A percentile compares a stretch with the other conserved stretches of the same genome.
phyloP scores from a whole-genome alignment of 2,329 filamentous ascomycete genomes.

The Sporothrix curviconia region DNA sequence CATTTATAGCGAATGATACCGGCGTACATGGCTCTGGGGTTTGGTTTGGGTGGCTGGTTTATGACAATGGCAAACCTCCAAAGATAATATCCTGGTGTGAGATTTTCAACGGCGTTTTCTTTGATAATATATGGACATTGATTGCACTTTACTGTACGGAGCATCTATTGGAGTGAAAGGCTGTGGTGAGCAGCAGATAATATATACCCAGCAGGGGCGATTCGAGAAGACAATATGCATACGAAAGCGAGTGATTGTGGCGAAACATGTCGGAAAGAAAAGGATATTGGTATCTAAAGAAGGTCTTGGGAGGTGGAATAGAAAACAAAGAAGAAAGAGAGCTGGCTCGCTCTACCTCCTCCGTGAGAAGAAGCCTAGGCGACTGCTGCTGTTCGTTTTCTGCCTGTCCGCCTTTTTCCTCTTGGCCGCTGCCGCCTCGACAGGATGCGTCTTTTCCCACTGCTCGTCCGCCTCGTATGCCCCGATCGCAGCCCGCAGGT shows the following conservation, averaged over 20 bases:
- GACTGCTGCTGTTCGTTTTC: conserved; percentile 20
- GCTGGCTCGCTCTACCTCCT: not conserved
- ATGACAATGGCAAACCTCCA: not conserved
- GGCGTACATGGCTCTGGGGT: not conserved
- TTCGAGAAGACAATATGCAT: too few species aligned
- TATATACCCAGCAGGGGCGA: too few species aligned
- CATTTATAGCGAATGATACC: not conserved
- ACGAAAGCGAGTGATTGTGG: not conserved
- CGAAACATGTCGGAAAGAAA: not conserved
- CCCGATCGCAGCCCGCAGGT: conserved; percentile 57
- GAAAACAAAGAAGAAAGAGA: not conserved
- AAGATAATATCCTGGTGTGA: conserved; percentile 4
- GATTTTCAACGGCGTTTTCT: not conserved
- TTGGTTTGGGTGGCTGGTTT: not conserved
- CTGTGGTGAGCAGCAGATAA: not conserved
- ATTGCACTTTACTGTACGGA: not conserved
- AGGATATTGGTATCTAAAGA: not conserved
- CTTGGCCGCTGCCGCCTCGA: conserved; percentile 36
- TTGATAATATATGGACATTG: not conserved
- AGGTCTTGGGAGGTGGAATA: not conserved
- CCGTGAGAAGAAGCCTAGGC: not conserved
- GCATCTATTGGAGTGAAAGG: not conserved
- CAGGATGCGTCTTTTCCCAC: conserved; percentile 66
- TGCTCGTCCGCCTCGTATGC: conserved; percentile 64
- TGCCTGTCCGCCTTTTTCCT: conserved; percentile 18